phyloP scores from a whole-genome alignment of 2,329 filamentous ascomycete genomes.

The Cordyceps farinosa region DNA sequence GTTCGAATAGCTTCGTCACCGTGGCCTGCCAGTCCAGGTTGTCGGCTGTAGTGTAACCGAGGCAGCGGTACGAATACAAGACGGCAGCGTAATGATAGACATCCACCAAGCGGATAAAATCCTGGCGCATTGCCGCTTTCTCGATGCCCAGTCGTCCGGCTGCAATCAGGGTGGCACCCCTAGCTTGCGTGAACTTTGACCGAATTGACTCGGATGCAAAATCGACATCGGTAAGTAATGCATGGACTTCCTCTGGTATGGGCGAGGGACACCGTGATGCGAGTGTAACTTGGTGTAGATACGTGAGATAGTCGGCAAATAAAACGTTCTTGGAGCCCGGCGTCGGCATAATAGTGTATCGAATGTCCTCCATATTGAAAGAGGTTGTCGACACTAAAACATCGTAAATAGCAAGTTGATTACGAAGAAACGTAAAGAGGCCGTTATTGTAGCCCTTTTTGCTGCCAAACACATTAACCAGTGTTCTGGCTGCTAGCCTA shows the following conservation, averaged over 20 bases:
- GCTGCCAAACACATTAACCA: slow-evolving; percentile 28
- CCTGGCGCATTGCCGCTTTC: slow-evolving; percentile 21
- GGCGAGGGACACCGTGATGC: slow-evolving; percentile 17
- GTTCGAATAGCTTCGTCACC: slow-evolving; percentile 23
- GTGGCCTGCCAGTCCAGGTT: slow-evolving; percentile 21
- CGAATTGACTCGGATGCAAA: slow-evolving; percentile 4
- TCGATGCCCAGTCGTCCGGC: slow-evolving; percentile 25
- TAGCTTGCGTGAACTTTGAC: slow-evolving; percentile 26
- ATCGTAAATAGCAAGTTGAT: slow-evolving; percentile 29
- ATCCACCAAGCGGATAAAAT: slow-evolving; percentile 29
- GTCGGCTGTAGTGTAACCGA: slow-evolving; percentile 21
- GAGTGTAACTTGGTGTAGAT: slow-evolving; percentile 23
- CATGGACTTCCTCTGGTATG: slow-evolving; percentile 10
- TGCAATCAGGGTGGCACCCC: slow-evolving; percentile 28
- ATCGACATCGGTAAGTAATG: slow-evolving; percentile 4
- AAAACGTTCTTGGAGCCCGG: slow-evolving; percentile 23
- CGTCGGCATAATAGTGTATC: slow-evolving; percentile 23
- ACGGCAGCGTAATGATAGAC: slow-evolving; percentile 29
- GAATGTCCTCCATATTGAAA: slow-evolving; percentile 25
- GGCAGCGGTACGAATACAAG: slow-evolving; percentile 28
- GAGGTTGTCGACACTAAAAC: slow-evolving; percentile 28
- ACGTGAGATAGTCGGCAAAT: slow-evolving; percentile 27
- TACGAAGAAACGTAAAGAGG: slow-evolving; percentile 29
- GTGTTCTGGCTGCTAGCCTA: slow-evolving; percentile 27
- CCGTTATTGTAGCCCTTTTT: slow-evolving; percentile 21